Base-by-base conservation (phyloP, 441 rosid genomes). In the Rhodomyrtus psidioides region DNA sequence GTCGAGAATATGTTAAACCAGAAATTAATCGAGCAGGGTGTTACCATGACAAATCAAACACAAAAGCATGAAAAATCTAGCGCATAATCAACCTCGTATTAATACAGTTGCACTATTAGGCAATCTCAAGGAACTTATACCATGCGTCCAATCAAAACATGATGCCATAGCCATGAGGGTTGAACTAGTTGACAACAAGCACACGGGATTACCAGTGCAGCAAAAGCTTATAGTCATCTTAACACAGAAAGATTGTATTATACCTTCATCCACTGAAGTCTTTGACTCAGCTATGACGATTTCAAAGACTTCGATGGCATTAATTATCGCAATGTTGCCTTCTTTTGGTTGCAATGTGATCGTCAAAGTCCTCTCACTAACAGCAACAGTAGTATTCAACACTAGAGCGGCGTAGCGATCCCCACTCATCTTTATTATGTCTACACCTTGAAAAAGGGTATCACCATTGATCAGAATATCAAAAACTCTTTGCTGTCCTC, bases 231-330 rank as follows among this genome's bases (percentile, higher is more conserved):
- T 12, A 39, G 51, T 34, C 34, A 60, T 23, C 83, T 83, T 49
- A 51, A 65, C 65, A 17, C 28, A 53, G 49, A 86, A 83, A 65
- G 54, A 27, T 57, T 30, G 54, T n/a, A 5, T 39, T 26, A 8
- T 93, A 97, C 99, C 99, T 96, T 97, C 99, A 51, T 92, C 97
- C 15, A 82, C 81, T 84, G 91, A 86, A 57, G 99, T 97, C 91
- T 92, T 93, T 84, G 92, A 95, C 92, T 96, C 96, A 3, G 95
- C 89, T 30, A 85, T 79, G 62, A 95, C 91, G 84, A 96, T 83
- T 88, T 95, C 96, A 92, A 96, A 94, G 82, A 97, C 93, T 91
- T 97, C 99, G 24, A 97, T 92, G 82, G 99, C 99, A 91, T 91
- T 96, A 81, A 97, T 90, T 83, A 95, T 89, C 54, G 99, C 97